Conservation (phyloP, 352 stramenopile species). For the Globisporangium acanthophoron region DNA sequence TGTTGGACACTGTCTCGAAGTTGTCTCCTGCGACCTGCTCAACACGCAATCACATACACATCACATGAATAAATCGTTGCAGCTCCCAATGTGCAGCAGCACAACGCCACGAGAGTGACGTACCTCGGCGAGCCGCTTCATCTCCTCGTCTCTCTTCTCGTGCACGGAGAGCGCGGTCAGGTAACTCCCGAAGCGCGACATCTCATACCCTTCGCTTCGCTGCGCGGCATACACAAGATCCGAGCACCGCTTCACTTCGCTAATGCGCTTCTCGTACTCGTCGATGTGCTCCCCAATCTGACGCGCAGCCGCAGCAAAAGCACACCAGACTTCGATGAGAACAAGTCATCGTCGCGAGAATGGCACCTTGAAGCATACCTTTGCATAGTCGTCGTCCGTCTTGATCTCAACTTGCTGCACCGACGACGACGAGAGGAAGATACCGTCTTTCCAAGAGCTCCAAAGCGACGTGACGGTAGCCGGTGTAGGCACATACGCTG, state of each 20-base stretch:
- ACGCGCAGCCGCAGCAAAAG: conserved; percentile 3
- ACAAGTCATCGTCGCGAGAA: not conserved
- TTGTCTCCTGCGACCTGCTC: conserved; percentile 59
- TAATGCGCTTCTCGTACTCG: conserved; percentile 80
- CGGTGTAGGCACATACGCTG: conserved; percentile 71
- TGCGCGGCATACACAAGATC: conserved; percentile 79
- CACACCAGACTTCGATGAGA: not conserved
- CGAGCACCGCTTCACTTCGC: conserved; percentile 75
- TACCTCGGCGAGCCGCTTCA: conserved; percentile 70
- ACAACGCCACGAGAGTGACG: not conserved
- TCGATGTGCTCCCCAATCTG: conserved; percentile 86
- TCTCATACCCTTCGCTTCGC: conserved; percentile 78
- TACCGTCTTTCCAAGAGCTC: conserved; percentile 78
- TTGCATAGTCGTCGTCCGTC: conserved; percentile 82
- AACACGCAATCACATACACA: not conserved
- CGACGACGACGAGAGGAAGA: conserved; percentile 63
- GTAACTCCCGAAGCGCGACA: conserved; percentile 84
- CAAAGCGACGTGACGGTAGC: conserved; percentile 72
- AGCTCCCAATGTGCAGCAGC: no score
- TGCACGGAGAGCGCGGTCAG: conserved; percentile 68
- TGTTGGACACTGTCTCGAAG: conserved; percentile 82
- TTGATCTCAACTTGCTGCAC: conserved; percentile 85
- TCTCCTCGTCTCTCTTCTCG: conserved; percentile 69
- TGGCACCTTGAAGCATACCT: conserved; percentile 22
- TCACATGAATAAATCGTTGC: no score